These are phyloP conservation scores for Hypoxylon sp. DNA, from an alignment of 2,329 filamentous ascomycete species.

Conservation along the genomic window DNA sequence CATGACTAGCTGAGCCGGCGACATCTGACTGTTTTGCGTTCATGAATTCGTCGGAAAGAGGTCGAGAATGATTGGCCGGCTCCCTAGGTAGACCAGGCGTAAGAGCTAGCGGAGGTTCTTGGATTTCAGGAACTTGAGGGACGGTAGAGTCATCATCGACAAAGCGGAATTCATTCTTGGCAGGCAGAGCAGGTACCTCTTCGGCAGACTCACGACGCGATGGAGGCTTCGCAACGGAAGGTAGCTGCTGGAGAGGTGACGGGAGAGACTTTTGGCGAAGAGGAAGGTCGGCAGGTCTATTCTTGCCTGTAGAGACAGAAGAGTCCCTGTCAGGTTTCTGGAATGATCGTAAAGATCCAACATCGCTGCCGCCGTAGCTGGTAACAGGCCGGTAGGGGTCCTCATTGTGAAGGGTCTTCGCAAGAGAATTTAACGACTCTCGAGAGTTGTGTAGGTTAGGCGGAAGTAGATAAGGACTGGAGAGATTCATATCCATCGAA, in stretches of 20 bases:
- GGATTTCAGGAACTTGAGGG: slow-evolving; percentile 55
- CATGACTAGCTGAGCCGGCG: slow-evolving; percentile 41
- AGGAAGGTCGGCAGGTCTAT: slow-evolving; percentile 50
- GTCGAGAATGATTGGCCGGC: slow-evolving; percentile 40
- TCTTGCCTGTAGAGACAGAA: slow-evolving; percentile 61
- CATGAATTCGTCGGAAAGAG: slow-evolving; percentile 47
- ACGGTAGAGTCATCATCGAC: slow-evolving; percentile 52
- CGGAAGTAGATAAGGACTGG: slow-evolving; percentile 93
- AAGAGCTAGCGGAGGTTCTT: slow-evolving; percentile 57
- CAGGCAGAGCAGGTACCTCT: slow-evolving; percentile 34
- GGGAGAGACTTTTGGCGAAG: slow-evolving; percentile 64
- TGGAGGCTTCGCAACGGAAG: slow-evolving; percentile 48
- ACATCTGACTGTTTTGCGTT: slow-evolving; percentile 41
- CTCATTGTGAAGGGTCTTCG: slow-evolving; percentile 80
- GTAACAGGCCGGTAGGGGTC: slow-evolving; percentile 84
- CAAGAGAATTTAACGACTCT: slow-evolving; percentile 89
- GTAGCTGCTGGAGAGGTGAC: slow-evolving; percentile 51
- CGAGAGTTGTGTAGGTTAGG: slow-evolving; percentile 82
- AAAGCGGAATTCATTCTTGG: slow-evolving; percentile 56
- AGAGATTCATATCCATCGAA: slow-evolving; percentile 81
- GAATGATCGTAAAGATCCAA: slow-evolving; percentile 69
- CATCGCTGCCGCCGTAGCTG: slow-evolving; percentile 70
- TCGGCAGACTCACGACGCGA: slow-evolving; percentile 30
- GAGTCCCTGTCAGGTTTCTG: slow-evolving; percentile 57
- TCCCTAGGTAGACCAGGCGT: slow-evolving; percentile 48